phyloP scores from a whole-genome alignment of 306 rosid species.

The Hylodesmum podocarpum region DNA sequence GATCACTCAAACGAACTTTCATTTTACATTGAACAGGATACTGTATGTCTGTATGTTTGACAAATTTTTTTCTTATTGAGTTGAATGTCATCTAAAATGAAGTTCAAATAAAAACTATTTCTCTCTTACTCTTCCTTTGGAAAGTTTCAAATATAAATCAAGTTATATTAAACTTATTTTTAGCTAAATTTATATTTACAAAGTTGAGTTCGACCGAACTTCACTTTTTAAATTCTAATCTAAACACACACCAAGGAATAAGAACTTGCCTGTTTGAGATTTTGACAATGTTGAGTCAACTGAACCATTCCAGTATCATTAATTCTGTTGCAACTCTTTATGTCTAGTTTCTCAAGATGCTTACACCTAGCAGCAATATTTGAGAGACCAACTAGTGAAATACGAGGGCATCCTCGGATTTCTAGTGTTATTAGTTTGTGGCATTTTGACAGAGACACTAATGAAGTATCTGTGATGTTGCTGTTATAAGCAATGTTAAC shows the following conservation, averaged over 20 bases:
- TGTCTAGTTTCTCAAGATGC: conserved; percentile 55
- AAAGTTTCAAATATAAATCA: too few species aligned
- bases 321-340: conserved; percentile 57
- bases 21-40: too few species aligned
- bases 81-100: too few species aligned
- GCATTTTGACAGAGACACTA: conserved; percentile 59
- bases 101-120: too few species aligned
- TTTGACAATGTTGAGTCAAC: conserved; percentile 52
- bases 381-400: conserved; percentile 59
- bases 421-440: conserved; percentile 51
- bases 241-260: not conserved
- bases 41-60: too few species aligned
- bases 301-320: conserved; percentile 59
- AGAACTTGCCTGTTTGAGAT: conserved; percentile 50
- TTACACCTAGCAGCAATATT: conserved; percentile 52
- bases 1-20: too few species aligned
- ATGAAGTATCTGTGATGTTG: conserved; percentile 56
- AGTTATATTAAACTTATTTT: too few species aligned
- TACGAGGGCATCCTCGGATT: conserved; percentile 53
- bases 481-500: conserved; percentile 61
- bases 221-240: too few species aligned
- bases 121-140: too few species aligned
- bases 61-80: too few species aligned
- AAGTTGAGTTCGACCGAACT: too few species aligned
- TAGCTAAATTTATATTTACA: too few species aligned